Evolutionary conservation across 1,284 basidiomycete genomes (phyloP).

Genomic region (Ceratobasidium papillatum): DNA sequence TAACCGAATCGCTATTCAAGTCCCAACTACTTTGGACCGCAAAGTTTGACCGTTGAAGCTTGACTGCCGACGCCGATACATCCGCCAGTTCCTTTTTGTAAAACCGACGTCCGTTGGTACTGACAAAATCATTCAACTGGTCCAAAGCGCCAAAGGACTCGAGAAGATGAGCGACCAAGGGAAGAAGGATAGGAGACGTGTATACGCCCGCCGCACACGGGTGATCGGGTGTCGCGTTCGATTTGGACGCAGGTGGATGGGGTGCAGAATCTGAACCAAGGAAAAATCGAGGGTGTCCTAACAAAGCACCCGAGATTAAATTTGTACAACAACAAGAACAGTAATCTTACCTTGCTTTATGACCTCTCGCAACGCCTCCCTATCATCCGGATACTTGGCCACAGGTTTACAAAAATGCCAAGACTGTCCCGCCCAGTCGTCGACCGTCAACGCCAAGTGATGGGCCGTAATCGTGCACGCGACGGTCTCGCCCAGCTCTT

Average conservation of each 20-base stretch:
- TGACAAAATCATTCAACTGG: slow-evolving; percentile 80
- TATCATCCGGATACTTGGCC: slow-evolving; percentile 94
- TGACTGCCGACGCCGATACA: slow-evolving; percentile 49
- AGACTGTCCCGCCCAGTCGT: slow-evolving; percentile 96
- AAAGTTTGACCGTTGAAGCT: slow-evolving; percentile 55
- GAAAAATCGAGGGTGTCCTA: slow-evolving; percentile 96
- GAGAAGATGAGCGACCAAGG: slow-evolving; percentile 83
- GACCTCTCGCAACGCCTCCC: slow-evolving; percentile 83
- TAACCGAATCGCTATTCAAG: slow-evolving; percentile 66
- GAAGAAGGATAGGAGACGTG: slow-evolving; percentile 89
- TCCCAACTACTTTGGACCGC: slow-evolving; percentile 64
- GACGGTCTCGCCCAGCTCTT: slow-evolving; percentile 85
- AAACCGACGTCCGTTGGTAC: slow-evolving; percentile 79
- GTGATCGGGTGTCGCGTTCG: slow-evolving; percentile 73
- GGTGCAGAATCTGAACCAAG: slow-evolving; percentile 98
- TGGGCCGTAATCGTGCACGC: slow-evolving; percentile 98
- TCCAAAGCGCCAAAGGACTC: slow-evolving; percentile 88
- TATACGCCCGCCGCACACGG: slow-evolving; percentile 94
- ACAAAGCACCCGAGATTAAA: not conserved
- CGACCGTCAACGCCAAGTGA: slow-evolving; percentile 93
- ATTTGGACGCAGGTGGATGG: slow-evolving; percentile 84
- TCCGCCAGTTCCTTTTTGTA: slow-evolving; percentile 61
- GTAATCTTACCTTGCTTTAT: slow-evolving; percentile 71
- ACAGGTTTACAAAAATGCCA: slow-evolving; percentile 99
- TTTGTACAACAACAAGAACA: not conserved